These are phyloP conservation scores for Tillandsia leiboldiana DNA, from an alignment of 176 grass and related monocot species.

Conservation along the genomic window DNA sequence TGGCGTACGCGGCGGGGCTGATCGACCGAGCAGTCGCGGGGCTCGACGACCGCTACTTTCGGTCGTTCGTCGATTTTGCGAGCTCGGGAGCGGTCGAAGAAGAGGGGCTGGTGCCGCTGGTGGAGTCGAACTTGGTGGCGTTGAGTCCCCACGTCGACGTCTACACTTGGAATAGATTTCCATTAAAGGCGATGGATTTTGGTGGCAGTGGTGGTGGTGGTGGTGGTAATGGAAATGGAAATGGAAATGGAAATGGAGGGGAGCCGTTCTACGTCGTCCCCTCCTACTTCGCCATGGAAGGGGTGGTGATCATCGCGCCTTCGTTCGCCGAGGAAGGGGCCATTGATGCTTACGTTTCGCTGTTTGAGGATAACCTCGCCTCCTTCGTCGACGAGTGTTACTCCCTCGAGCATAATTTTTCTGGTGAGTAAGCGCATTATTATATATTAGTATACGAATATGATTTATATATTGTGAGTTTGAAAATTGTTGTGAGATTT, in stretches of 20 bases:
- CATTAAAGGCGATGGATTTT: constrained; percentile 42
- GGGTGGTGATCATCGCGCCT: constrained; percentile 20
- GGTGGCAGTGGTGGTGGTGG: neutral
- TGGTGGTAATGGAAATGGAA: too few species aligned
- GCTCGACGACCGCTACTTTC: constrained; percentile 43
- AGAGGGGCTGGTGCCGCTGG: constrained; percentile 38
- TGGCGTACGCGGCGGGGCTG: constrained; percentile 37
- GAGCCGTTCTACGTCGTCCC: constrained; percentile 22
- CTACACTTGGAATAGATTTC: constrained; percentile 52
- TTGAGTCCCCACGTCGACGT: constrained; percentile 60
- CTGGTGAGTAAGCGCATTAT: too few species aligned
- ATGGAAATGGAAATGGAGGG: neutral
- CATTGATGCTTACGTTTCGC: constrained; percentile 17
- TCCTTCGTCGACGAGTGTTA: constrained; percentile 14
- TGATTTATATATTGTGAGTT: too few species aligned
- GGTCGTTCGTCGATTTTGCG: constrained; percentile 54
- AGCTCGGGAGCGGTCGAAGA: constrained; percentile 22
- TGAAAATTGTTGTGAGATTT: too few species aligned
- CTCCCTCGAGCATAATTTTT: neutral
- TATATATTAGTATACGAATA: too few species aligned
- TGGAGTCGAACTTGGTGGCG: constrained; percentile 26
- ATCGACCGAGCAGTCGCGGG: constrained; percentile 40
- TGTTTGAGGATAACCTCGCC: constrained; percentile 14
- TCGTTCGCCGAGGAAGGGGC: constrained; percentile 15
- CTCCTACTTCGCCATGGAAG: constrained; percentile 25